Base-by-base conservation (phyloP, 2,329 filamentous ascomycete genomes). In the Calonectria ilicicola region DNA sequence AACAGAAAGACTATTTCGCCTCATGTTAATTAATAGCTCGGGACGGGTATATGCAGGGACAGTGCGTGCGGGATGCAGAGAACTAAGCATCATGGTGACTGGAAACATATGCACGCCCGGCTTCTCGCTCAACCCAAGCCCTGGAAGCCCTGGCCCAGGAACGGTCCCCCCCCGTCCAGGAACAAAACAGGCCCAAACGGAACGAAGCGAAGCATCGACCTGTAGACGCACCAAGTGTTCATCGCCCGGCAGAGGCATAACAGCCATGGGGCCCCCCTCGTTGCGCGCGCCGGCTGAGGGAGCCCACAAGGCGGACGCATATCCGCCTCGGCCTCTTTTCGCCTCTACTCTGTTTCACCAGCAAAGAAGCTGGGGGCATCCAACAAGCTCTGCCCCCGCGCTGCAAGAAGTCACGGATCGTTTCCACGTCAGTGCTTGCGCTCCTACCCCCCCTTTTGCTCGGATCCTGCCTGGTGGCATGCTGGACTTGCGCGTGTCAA, bases 281-380 rank as follows among this genome's bases (percentile, higher is more conserved):
- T n/a, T n/a, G n/a, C n/a, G n/a, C n/a, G n/a, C 63, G 66, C 63
- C 26, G 58, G n/a, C 38, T n/a, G 35, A 40, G n/a, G 27, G 14
- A 56, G 51, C 19, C 32, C 67, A 46, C 47, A 56, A 47, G 17
- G 15, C 65, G 53, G 53, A 3, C 27, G 53, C 53, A 58, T 58
- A 58, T 40, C 32, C 32, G n/a, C 38, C 53, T 38, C 21, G 53
- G 19, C 38, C 26, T 58, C 46, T 38, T 46, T 35, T 64, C 42
- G 19, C 51, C 19, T 46, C 19, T 65, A 66, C 53, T 53, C 56
- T 29, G 69, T 71, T 71, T 71, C 69, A 71, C 63, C 40, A 70
- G 26, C 68, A 42, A 40, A n/a, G 44, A 26, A 23, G n/a, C 51
- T 42, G 29, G 38, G 27, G 27, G 44, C 32, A 21, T 19, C 35